These are phyloP conservation scores for Thielaviopsis ethacetica DNA, from an alignment of 2,329 filamentous ascomycete species.

Conservation along the genomic window DNA sequence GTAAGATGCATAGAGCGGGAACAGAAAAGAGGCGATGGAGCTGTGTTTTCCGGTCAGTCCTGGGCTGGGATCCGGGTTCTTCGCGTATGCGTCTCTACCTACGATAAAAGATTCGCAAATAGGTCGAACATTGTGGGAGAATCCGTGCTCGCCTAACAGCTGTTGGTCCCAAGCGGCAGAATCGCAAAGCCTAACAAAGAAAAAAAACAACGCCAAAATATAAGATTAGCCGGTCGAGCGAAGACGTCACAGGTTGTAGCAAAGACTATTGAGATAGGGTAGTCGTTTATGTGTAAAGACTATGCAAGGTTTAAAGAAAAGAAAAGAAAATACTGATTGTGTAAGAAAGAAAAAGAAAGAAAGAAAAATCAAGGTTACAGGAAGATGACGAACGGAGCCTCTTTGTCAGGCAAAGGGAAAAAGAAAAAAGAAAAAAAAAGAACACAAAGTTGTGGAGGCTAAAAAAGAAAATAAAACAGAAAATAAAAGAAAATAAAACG, in stretches of 20 bases:
- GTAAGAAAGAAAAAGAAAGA: not conserved
- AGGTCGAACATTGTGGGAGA: not conserved
- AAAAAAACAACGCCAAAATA: not conserved
- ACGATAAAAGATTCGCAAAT: not conserved
- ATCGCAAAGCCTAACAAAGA: constrained; percentile 11
- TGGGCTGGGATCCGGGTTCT: not conserved
- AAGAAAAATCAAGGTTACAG: not conserved
- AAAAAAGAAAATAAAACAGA: not conserved
- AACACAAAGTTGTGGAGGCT: not conserved
- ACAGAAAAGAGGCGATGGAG: constrained; percentile 74
- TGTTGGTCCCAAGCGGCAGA: not conserved
- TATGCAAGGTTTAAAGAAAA: constrained; percentile 7
- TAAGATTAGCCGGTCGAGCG: constrained; percentile 6
- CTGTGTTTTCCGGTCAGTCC: constrained; percentile 26
- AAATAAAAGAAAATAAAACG: not conserved
- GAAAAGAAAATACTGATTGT: not conserved
- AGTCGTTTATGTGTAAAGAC: not conserved
- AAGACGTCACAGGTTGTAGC: not conserved
- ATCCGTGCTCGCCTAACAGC: not conserved
- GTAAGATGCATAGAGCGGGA: constrained; percentile 93
- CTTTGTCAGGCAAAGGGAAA: not conserved
- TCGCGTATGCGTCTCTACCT: not conserved
- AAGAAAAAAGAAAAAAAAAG: not conserved
- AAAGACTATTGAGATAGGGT: not conserved
- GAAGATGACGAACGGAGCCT: not conserved